Evolutionary conservation across 2,329 filamentous ascomycete genomes (phyloP), one percentile per base, ranked within the genome.

Genomic region (Nannizziopsis arthrosporioides): DNA sequence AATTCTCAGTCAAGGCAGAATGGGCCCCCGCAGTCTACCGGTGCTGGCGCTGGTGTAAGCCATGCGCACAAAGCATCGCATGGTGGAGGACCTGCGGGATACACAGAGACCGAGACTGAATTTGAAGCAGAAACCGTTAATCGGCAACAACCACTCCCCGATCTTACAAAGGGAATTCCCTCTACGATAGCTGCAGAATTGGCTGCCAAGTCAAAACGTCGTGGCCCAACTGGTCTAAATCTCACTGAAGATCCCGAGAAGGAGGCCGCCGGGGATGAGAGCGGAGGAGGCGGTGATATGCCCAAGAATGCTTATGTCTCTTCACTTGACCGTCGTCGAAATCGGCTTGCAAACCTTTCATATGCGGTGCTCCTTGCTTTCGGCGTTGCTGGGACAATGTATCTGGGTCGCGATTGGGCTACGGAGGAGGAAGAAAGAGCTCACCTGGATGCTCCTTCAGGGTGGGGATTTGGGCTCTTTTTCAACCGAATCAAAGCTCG

Each of bases 131-230:
- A 57, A 35, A 56, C 58, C 15, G 51, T 58, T 42, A 55, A 42
- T 56, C 72, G 79, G 18, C 73, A 77, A 45, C 76, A 82, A 59
- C 82, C 85, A 46, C 77, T 95, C 10, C 90, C 90, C 46, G 89
- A 96, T 63, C 74, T 96, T 39, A 92, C 87, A n/a, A 82, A 90
- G 61, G 90, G 90, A 54, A 94, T 96, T 53, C 90, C 90, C 0
- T 94, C 89, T 1, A 94, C 89, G 1, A 75, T 95, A 48, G 85
- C 82, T 49, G 82, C 82, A 51, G 90, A 95, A 67, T 77, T 82
- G 47, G 66, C 64, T 48, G 62, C 56, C 60, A 71, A 63, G 55
- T 56, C 53, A 55, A 68, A 64, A 54, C 56, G 59, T 18, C 49
- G 54, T 40, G 58, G 64, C 32, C 53, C 61, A 32, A 57, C 63